Evolutionary conservation across 1,284 basidiomycete species (phyloP), one percentile per base, ranked within the genome.

Genomic region (Schizopora paradoxa): DNA sequence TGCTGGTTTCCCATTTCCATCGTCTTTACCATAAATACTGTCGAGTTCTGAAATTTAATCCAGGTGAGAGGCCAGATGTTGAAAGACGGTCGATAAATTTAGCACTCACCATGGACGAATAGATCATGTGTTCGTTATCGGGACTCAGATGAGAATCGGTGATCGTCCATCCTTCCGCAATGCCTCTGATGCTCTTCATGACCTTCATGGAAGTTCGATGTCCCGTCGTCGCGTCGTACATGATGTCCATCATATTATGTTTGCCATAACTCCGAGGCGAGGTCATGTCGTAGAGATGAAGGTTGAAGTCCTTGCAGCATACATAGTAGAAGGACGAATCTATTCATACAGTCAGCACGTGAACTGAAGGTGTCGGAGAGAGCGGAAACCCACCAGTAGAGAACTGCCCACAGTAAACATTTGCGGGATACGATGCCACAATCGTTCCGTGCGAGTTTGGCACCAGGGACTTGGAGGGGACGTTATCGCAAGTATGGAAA

Each of bases 111-210:
- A 96, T 89, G 1, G 83, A 90, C 19, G 87, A 88, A 64, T 98
- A 98, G 48, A 97, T 91, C 70, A 99, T 84, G 58, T 91, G 84
- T 64, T 93, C 81, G 51, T 96, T 98, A 60, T 94, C 85, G 3
- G 87, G 87, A 50, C 88, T 91, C 7, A 96, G 70, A 63, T 97
- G 91, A 10, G 91, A 92, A 65, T 99, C 95, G 2, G 93, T 95
- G 45, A 96, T 86, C 0, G 93, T 95, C 93, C 93, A 96, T 26
- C 77, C 70, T 6, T 86, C 86, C 26, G 77, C 70, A 42, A 76
- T 67, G 1, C 90, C 93, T 58, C 81, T 74, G 41, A 95, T 86
- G 0, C 78, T 79, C 62, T 93, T 91, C 55, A 83, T 76, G 27
- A 84, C 68, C 53, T 82, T 82, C 74, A 95, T 76, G 14, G 74